phyloP scores from a whole-genome alignment of 75 land plant species.

The Pseudotsuga menziesii region DNA sequence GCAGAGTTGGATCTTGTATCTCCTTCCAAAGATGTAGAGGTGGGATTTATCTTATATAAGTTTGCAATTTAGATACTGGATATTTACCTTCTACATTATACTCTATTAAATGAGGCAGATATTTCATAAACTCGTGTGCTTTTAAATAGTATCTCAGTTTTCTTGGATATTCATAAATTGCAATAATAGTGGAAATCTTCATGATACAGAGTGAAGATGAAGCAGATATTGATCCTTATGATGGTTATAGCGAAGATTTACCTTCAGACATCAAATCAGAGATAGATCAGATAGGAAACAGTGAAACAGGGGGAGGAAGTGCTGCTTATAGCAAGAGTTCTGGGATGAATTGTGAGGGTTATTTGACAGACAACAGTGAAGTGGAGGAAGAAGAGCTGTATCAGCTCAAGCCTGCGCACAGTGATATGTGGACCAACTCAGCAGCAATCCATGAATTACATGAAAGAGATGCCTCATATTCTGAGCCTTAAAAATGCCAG shows the following conservation, averaged over 20 bases:
- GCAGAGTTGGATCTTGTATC: slow-evolving; percentile 45
- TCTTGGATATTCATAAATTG: background rate
- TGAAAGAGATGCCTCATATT: background rate
- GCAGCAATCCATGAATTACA: background rate
- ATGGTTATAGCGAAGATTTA: background rate
- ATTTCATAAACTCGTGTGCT: background rate
- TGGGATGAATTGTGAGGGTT: slow-evolving; percentile 2
- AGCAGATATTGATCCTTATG: background rate
- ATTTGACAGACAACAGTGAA: background rate
- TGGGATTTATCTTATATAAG: slow-evolving; percentile 3
- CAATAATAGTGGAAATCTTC: background rate
- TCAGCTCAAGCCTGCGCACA: background rate
- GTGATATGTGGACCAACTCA: background rate
- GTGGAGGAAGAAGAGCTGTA: background rate
- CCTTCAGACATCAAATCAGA: background rate
- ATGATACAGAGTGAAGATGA: slow-evolving; percentile 13
- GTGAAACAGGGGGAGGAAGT: background rate
- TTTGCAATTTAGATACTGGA: background rate
- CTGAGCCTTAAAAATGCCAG: background rate
- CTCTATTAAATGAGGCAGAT: background rate
- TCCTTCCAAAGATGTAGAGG: slow-evolving; percentile 50
- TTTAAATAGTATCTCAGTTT: background rate
- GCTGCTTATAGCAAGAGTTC: background rate
- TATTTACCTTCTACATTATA: background rate
- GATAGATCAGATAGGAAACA: background rate